A percentile compares a stretch with the other conserved stretches of the same genome.
phyloP scores from a whole-genome alignment of 768 basidiomycete genomes.

The Pulveroboletus sp. region DNA sequence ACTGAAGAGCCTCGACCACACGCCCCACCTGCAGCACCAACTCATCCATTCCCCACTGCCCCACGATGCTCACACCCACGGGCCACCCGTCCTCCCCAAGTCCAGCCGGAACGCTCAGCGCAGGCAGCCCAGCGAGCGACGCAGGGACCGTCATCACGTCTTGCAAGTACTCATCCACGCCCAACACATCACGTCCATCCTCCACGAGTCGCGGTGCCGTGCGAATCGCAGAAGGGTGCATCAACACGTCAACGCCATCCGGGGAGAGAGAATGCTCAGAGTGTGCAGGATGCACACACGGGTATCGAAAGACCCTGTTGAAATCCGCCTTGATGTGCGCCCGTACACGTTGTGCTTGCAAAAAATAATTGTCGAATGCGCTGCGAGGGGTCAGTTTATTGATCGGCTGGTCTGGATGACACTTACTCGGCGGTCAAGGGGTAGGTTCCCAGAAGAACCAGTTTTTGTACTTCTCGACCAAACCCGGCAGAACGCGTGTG shows the following conservation, averaged over 20 bases:
- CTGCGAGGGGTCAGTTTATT: too few species aligned
- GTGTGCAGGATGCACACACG: slow-evolving; percentile 45
- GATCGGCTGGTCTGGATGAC: too few species aligned
- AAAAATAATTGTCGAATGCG: slow-evolving; percentile 94
- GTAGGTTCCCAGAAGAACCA: slow-evolving; percentile 87
- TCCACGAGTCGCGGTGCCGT: slow-evolving; percentile 63
- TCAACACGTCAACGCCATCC: slow-evolving; percentile 69
- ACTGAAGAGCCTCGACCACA: slow-evolving; percentile 35
- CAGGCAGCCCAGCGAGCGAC: slow-evolving; percentile 85
- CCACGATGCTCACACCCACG: slow-evolving; percentile 77
- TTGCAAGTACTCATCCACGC: slow-evolving; percentile 72
- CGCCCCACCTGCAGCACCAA: slow-evolving; percentile 55
- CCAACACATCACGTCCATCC: slow-evolving; percentile 7
- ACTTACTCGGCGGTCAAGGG: slow-evolving; percentile 88
- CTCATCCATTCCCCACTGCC: slow-evolving; percentile 82
- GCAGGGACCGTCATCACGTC: slow-evolving; percentile 92
- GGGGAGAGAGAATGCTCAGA: background rate
- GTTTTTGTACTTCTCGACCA: slow-evolving; percentile 80
- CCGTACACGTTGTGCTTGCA: slow-evolving; percentile 86
- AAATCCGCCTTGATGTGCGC: slow-evolving; percentile 73
- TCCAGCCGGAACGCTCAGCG: slow-evolving; percentile 66
- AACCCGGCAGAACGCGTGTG: slow-evolving; percentile 68
- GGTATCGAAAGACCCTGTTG: slow-evolving; percentile 58
- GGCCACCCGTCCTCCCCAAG: slow-evolving; percentile 66
- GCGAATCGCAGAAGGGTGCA: slow-evolving; percentile 88